Evolutionary conservation across 768 basidiomycete genomes (phyloP).

Genomic region (Lentinus brumalis): DNA sequence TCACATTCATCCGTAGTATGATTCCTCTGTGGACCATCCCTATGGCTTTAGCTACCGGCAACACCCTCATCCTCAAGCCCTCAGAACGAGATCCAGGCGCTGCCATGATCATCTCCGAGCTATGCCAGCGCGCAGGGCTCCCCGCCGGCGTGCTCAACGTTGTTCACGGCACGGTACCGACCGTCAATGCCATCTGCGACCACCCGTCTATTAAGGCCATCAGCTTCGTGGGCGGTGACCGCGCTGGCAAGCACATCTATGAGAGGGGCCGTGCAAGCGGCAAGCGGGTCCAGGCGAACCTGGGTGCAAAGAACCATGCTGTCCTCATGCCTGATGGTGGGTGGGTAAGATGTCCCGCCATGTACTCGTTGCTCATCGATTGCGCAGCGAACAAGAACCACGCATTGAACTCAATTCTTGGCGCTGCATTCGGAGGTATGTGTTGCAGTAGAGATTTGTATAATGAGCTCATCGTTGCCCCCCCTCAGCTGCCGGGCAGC

Average conservation of each 20-base stretch:
- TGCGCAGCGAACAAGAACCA: constrained; percentile 86
- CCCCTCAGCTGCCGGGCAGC: constrained; percentile 83
- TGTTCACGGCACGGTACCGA: constrained; percentile 86
- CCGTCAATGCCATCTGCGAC: constrained; percentile 94
- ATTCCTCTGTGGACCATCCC: constrained; percentile 97
- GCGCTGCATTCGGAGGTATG: constrained; percentile 90
- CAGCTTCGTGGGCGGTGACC: constrained; percentile 94
- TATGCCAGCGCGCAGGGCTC: constrained; percentile 84
- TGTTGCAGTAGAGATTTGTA: not conserved
- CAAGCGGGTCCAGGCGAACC: constrained; percentile 85
- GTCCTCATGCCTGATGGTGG: constrained; percentile 92
- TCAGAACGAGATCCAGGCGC: constrained; percentile 97
- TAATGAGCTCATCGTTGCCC: not conserved
- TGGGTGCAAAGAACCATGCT: constrained; percentile 98
- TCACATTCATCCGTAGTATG: constrained; percentile 54
- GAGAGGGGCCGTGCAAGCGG: constrained; percentile 84
- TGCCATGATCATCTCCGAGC: constrained; percentile 96
- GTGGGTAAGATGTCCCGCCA: constrained; percentile 14
- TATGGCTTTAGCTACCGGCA: constrained; percentile 87
- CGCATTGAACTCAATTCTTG: constrained; percentile 87
- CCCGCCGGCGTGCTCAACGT: constrained; percentile 90
- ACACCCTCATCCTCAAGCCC: constrained; percentile 93
- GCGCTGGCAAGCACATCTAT: constrained; percentile 92
- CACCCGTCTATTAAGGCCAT: constrained; percentile 91
- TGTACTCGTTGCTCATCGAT: not conserved